Evolutionary conservation across 495 filamentous ascomycete genomes (phyloP).

Genomic region (Parmelia sp.): DNA sequence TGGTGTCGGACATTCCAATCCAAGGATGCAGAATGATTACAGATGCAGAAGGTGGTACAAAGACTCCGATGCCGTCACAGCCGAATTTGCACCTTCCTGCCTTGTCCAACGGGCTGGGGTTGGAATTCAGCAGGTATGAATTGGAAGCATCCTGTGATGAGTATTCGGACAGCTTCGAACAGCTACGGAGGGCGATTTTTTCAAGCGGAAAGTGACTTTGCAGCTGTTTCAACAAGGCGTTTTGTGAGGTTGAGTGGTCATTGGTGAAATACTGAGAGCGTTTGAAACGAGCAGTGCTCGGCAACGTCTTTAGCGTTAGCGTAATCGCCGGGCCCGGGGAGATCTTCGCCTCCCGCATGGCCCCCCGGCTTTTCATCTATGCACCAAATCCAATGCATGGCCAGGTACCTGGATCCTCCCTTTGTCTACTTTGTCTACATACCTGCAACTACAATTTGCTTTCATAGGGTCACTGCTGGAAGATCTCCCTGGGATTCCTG

Average conservation of each 20-base stretch:
- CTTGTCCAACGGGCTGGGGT: not conserved
- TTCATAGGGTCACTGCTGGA: too few relatives aligned
- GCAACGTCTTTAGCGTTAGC: not conserved
- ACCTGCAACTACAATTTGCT: too few relatives aligned
- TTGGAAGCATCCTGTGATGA: not conserved
- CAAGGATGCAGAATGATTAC: not conserved
- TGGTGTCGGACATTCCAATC: not conserved
- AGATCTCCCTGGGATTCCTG: too few relatives aligned
- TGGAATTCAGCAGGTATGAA: not conserved
- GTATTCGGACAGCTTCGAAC: not conserved
- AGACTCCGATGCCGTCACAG: not conserved
- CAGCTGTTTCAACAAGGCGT: not conserved
- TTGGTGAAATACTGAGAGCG: not conserved
- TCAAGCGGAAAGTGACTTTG: not conserved
- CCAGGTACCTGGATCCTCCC: not conserved
- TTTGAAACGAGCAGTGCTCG: not conserved
- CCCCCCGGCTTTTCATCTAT: not conserved
- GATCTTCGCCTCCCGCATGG: not conserved
- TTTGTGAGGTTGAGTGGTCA: not conserved
- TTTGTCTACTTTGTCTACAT: too few relatives aligned
- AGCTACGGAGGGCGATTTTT: not conserved
- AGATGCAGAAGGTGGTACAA: not conserved
- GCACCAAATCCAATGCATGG: too few relatives aligned
- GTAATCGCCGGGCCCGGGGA: not conserved
- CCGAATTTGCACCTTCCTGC: slow-evolving; percentile 9